These are phyloP conservation scores for Pseudocercospora eumusae DNA, from an alignment of 2,329 filamentous ascomycete genomes.

Conservation along the genomic window DNA sequence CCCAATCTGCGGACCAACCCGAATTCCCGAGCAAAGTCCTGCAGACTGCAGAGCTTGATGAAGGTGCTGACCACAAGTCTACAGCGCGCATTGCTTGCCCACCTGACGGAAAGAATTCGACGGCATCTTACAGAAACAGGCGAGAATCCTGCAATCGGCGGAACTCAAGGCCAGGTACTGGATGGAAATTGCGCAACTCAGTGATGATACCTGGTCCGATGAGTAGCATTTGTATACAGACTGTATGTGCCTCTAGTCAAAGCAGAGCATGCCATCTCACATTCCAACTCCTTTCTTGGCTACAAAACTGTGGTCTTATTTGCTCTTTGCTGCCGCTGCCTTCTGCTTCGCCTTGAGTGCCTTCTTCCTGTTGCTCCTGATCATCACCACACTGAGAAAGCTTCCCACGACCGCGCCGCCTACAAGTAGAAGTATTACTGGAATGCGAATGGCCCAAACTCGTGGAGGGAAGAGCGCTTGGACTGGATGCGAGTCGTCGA, in stretches of 20 bases:
- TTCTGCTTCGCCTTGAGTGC: conserved; percentile 91
- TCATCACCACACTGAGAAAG: conserved; percentile 97
- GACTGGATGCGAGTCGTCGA: conserved; percentile 89
- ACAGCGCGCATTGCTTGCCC: not conserved
- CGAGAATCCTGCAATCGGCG: not conserved
- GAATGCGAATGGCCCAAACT: conserved; percentile 98
- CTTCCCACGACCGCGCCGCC: conserved; percentile 92
- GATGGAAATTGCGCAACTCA: not conserved
- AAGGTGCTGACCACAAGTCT: not conserved
- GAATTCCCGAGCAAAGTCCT: no score
- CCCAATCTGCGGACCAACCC: not conserved
- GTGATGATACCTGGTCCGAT: not conserved
- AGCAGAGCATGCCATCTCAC: not conserved
- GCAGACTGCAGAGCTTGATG: not conserved
- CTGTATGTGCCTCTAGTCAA: not conserved
- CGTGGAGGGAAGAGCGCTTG: conserved; percentile 95
- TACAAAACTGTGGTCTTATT: conserved; percentile 37
- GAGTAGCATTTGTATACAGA: not conserved
- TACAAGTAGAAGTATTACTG: conserved; percentile 91
- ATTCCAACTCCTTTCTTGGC: not conserved
- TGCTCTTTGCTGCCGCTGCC: conserved; percentile 62
- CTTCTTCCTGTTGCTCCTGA: conserved; percentile 97
- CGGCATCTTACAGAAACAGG: not conserved
- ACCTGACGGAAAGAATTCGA: not conserved
- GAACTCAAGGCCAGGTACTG: not conserved